Percentiles rank a stretch among this genome's conserved stretches.
phyloP scores from a whole-genome alignment of 345 rosid species.

The Syzygium aqueum region DNA sequence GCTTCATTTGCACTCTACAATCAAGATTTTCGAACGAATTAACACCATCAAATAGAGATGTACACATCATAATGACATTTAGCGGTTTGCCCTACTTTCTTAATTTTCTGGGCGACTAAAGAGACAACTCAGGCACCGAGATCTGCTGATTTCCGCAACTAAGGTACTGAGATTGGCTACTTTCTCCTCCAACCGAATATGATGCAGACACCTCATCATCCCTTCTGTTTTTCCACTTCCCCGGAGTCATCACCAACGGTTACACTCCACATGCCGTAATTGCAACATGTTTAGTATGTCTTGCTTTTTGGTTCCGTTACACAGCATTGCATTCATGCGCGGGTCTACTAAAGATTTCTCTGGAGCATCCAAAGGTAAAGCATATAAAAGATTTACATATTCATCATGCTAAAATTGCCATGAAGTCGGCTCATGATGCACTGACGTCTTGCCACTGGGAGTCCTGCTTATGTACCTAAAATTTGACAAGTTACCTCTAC shows the following conservation, averaged over 20 bases:
- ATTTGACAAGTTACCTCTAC: background rate
- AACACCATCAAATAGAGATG: background rate
- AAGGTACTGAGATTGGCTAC: background rate
- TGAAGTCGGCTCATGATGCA: background rate
- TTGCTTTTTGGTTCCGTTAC: background rate
- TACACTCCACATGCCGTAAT: background rate
- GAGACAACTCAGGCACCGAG: background rate
- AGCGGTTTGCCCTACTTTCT: background rate
- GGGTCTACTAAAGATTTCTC: background rate
- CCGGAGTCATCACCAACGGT: background rate
- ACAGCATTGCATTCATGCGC: background rate
- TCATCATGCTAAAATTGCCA: background rate
- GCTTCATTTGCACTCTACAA: constrained; percentile 68
- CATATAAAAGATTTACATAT: background rate
- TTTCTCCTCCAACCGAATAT: background rate
- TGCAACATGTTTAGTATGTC: background rate
- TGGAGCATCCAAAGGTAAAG: background rate
- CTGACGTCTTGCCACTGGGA: background rate
- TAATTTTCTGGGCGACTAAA: background rate
- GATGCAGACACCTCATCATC: background rate
- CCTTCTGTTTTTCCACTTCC: background rate
- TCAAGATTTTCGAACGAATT: background rate
- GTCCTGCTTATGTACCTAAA: background rate
- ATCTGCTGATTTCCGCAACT: background rate
- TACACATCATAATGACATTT: background rate